Evolutionary conservation across 2,329 filamentous ascomycete species (phyloP), one percentile per base, ranked within the genome.

Genomic region (Tympanopsis confertula): DNA sequence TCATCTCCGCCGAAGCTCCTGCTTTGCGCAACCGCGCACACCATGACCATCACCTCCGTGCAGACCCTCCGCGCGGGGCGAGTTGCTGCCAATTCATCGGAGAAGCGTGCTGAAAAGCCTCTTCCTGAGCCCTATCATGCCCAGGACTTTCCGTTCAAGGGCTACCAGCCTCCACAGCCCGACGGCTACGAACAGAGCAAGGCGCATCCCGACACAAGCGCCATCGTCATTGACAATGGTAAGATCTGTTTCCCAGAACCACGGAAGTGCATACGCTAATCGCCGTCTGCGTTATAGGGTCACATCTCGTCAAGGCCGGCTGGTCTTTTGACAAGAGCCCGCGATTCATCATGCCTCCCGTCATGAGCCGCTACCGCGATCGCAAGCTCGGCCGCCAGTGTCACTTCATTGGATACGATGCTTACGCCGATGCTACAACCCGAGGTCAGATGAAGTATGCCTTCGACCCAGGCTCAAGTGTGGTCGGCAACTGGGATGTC

Each of bases 151-250:
- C 68, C 63, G 44, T 80, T 79, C 50, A 73, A 78, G 43, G 68
- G 68, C 42, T 68, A 61, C 39, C 59, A 71, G 26, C 58, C 66
- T 20, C 59, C 69, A 2, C 65, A 74, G 49, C 62, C 68, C 5
- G 80, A 89, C 50, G 85, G 83, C 35, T 87, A 82, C 52, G 69
- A 74, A 50, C 69, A 72, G 47, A 88, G 85, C 42, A 69, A 73
- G 37, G 62, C 73, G 40, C 56, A 54, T 17, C 62, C 70, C 15
- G 58, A 68, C 13, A 69, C 65, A 41, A 63, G 66, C 35, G 83
- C 87, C 37, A 95, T 98, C 52, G 85, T 98, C 44, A 96, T 98
- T 54, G 91, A 98, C 65, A 95, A 95, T 82, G 91, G 88, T 93
- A 63, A 42, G 61, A 12, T 33, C 30, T 15, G 15, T 33, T 10